A percentile compares a stretch with the other conserved stretches of the same genome.
Conservation (phyloP, 2,329 filamentous ascomycete genomes). For the Alternaria panax region DNA sequence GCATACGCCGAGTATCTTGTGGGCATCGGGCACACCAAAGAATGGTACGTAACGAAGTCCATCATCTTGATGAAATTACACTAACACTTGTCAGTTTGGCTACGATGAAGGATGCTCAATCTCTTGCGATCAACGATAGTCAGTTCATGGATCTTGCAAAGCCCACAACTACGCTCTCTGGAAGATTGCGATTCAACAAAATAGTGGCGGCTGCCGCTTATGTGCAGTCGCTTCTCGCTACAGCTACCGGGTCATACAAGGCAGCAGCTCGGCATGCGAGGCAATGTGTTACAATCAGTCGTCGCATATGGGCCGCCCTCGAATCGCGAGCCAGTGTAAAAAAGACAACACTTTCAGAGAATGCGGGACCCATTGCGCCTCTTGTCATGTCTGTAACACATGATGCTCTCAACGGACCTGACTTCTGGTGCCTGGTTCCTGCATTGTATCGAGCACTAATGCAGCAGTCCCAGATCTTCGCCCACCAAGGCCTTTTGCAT, state of each 20-base stretch:
- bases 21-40: constrained; percentile 69
- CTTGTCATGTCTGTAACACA: constrained; percentile 53
- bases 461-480: constrained; percentile 79
- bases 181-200: constrained; percentile 55
- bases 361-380: constrained; percentile 28
- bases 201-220: constrained; percentile 67
- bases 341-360: constrained; percentile 22
- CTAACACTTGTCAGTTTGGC: constrained; percentile 35
- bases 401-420: constrained; percentile 64
- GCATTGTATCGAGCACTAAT: constrained; percentile 75
- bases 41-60: constrained; percentile 54
- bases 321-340: constrained; percentile 51
- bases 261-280: constrained; percentile 59
- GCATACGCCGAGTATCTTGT: constrained; percentile 78
- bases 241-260: constrained; percentile 61
- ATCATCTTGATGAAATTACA: background rate
- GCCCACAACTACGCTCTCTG: constrained; percentile 43
- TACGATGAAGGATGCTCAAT: constrained; percentile 40
- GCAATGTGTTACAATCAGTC: constrained; percentile 58
- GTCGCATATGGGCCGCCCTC: constrained; percentile 60
- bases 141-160: constrained; percentile 41
- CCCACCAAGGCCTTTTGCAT: constrained; percentile 83
- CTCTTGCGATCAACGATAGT: constrained; percentile 37
- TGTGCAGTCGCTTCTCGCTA: constrained; percentile 69
- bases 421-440: constrained; percentile 81